phyloP scores from a whole-genome alignment of 2,329 filamentous ascomycete species.

The Grosmannia huntii region DNA sequence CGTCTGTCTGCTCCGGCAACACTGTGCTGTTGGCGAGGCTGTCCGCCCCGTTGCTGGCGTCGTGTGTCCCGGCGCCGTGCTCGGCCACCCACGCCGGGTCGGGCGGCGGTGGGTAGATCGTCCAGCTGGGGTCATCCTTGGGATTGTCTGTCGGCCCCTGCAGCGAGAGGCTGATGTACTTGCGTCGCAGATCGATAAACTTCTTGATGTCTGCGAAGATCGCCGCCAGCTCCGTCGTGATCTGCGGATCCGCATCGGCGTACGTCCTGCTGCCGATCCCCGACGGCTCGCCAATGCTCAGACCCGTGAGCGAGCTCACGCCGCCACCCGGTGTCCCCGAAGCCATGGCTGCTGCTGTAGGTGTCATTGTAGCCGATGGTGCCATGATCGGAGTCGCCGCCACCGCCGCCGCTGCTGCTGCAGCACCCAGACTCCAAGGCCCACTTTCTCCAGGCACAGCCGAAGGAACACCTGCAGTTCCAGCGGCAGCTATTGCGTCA shows the following conservation, averaged over 20 bases:
- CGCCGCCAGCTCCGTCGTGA: slow-evolving; percentile 69
- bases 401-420: not conserved
- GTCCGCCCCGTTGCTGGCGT: slow-evolving; percentile 24
- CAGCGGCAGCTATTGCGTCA: not conserved
- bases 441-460: not conserved
- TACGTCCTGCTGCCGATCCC: slow-evolving; percentile 53
- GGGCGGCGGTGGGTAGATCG: slow-evolving; percentile 81
- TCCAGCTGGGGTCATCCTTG: slow-evolving; percentile 70
- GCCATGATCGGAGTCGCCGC: not conserved
- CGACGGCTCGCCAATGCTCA: slow-evolving; percentile 35
- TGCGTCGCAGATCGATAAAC: slow-evolving; percentile 75
- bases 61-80: slow-evolving; percentile 19
- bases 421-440: not conserved
- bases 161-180: slow-evolving; percentile 75
- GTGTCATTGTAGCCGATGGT: not conserved
- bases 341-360: not conserved
- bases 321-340: slow-evolving; percentile 9
- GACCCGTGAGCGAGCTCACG: slow-evolving; percentile 13
- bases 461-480: not conserved
- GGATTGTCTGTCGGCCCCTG: slow-evolving; percentile 79
- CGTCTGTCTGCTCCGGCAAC: slow-evolving; percentile 15
- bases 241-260: slow-evolving; percentile 60
- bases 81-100: slow-evolving; percentile 76
- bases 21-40: slow-evolving; percentile 36
- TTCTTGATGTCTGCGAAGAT: slow-evolving; percentile 89